phyloP scores from a whole-genome alignment of 116 monocot genomes.

The Dioscorea cayenensis region DNA sequence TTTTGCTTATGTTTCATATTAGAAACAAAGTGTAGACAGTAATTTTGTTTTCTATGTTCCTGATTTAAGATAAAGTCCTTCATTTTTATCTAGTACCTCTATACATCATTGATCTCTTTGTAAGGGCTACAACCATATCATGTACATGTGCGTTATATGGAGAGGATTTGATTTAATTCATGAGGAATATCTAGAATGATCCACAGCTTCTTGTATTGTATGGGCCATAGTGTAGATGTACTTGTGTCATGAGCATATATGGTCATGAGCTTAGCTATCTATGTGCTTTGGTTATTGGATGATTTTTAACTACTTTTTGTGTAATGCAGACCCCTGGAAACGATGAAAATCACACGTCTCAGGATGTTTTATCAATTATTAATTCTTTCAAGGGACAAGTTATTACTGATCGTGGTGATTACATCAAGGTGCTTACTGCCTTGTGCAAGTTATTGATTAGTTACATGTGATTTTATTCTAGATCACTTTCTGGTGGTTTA shows the following conservation, averaged over 20 bases:
- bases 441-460: not conserved
- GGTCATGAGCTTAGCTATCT: not conserved
- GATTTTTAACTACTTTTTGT: not conserved
- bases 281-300: not conserved
- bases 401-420: constrained; percentile 44
- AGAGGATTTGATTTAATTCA: not conserved
- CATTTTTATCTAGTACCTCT: not conserved
- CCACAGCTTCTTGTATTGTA: not conserved
- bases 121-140: not conserved
- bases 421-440: constrained; percentile 46
- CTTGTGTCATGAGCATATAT: not conserved
- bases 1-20: no score
- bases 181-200: not conserved
- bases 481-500: not conserved
- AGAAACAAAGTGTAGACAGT: not conserved
- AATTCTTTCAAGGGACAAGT: constrained; percentile 72
- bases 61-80: not conserved
- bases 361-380: constrained; percentile 47
- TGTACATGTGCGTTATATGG: not conserved
- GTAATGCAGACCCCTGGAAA: constrained; percentile 26
- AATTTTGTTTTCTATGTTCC: not conserved
- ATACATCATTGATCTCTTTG: not conserved
- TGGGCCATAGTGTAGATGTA: not conserved
- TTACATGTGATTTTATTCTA: not conserved
- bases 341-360: constrained; percentile 26